Conservation (phyloP, 208 protist species). For the Leishmania braziliensis region DNA sequence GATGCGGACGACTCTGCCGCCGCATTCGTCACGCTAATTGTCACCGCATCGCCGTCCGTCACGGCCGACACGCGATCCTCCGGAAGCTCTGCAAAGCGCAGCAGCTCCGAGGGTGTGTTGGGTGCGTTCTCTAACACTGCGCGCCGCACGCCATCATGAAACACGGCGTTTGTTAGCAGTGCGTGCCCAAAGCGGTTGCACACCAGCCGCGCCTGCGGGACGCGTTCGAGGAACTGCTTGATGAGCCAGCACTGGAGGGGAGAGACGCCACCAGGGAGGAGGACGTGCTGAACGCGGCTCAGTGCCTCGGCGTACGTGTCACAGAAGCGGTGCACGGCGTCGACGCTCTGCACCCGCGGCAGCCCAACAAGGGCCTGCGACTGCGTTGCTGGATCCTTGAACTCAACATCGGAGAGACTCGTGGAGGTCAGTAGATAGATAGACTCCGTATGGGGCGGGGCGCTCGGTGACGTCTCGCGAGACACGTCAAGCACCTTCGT, state of each 20-base stretch:
- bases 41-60: constrained; percentile 40
- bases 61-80: constrained; percentile 25
- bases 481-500: constrained; percentile 65
- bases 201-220: constrained; percentile 52
- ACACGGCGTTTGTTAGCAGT: constrained; percentile 65
- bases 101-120: constrained; percentile 7
- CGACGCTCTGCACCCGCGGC: constrained; percentile 36
- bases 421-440: constrained; percentile 69
- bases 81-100: constrained; percentile 35
- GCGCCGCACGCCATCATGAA: constrained; percentile 61
- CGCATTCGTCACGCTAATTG: constrained; percentile 26
- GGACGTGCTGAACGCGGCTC: constrained; percentile 46
- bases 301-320: constrained; percentile 40
- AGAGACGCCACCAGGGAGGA: constrained; percentile 53
- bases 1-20: background rate
- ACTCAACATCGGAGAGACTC: constrained; percentile 43
- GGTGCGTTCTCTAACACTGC: constrained; percentile 51
- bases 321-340: constrained; percentile 49
- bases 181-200: constrained; percentile 56
- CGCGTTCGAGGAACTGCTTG: constrained; percentile 31
- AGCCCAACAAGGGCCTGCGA: constrained; percentile 63
- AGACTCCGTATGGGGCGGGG: constrained; percentile 50
- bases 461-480: constrained; percentile 6
- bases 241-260: constrained; percentile 38
- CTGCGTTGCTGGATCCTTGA: constrained; percentile 30